phyloP scores from a whole-genome alignment of 73 alveolate genomes.

The Paramecium sexaurelia region DNA sequence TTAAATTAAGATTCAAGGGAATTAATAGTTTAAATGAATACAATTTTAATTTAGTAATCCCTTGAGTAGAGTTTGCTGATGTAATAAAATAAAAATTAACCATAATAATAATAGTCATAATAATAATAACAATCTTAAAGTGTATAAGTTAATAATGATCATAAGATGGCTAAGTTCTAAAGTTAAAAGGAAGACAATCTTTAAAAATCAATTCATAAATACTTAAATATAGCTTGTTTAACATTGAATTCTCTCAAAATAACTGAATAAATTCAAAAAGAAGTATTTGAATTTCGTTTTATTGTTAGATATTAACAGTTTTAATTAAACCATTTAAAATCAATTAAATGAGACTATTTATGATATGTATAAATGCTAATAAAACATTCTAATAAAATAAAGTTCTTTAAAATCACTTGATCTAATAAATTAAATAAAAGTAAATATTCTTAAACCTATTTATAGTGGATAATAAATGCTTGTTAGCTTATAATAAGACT shows the following conservation, averaged over 20 bases:
- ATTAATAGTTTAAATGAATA: background rate
- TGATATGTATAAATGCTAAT: background rate
- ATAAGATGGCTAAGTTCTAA: background rate
- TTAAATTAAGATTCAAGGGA: background rate
- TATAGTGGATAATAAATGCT: slow-evolving; percentile 2
- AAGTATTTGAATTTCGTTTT: background rate
- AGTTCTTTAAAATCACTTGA: background rate
- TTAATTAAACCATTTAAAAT: slow-evolving; percentile 1
- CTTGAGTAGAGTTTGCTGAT: background rate
- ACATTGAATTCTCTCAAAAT: slow-evolving; percentile 9
- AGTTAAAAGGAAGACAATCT: background rate
- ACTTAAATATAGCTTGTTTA: background rate
- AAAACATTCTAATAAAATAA: background rate
- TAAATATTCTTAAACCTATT: background rate
- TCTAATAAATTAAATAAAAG: slow-evolving; percentile 5
- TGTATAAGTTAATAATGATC: background rate
- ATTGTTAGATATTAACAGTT: background rate
- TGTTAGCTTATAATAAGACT: slow-evolving; percentile 6
- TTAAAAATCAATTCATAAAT: slow-evolving; percentile 26
- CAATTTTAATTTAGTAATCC: background rate
- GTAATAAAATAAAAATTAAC: background rate
- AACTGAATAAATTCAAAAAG: background rate
- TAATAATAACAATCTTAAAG: background rate
- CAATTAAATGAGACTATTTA: background rate
- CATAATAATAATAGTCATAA: background rate